These are phyloP conservation scores for Eucalyptus curtisii DNA, from an alignment of 345 rosid species.

Conservation along the genomic window DNA sequence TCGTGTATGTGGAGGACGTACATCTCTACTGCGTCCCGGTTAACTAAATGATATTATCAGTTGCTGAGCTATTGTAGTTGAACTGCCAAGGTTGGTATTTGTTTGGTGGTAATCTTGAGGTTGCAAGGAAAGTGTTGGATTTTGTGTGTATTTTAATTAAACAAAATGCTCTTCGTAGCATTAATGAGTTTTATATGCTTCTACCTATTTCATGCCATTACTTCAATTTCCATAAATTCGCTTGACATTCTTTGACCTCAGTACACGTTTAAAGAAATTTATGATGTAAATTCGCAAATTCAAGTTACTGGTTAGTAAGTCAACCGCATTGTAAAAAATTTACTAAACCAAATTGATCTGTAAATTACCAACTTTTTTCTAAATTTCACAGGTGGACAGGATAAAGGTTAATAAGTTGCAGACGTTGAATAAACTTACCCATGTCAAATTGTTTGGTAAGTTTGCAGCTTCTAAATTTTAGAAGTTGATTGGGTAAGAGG, in stretches of 20 bases:
- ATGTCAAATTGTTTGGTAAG: neutral
- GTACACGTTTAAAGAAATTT: neutral
- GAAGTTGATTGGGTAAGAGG: neutral
- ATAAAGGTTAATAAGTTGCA: neutral
- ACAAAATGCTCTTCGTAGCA: neutral
- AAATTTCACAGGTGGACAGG: neutral
- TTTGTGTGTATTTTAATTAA: neutral
- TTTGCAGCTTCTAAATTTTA: neutral
- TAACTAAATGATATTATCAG: neutral
- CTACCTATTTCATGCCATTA: neutral
- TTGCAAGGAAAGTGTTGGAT: neutral
- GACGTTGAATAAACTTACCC: neutral
- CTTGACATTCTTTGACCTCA: fast-evolving
- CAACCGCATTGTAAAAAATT: no score
- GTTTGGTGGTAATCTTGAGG: neutral
- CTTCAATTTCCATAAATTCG: neutral
- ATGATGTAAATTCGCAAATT: neutral
- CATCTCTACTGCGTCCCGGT: neutral
- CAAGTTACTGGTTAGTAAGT: neutral
- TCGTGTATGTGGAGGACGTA: neutral
- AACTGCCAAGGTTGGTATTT: neutral
- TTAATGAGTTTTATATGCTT: neutral
- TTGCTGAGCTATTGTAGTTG: neutral
- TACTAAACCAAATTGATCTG: neutral
- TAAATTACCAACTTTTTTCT: fast-evolving